Evolutionary conservation across 768 basidiomycete genomes (phyloP), one percentile per base, ranked within the genome.

Genomic region (Rhodosporidiobolus sp.): DNA sequence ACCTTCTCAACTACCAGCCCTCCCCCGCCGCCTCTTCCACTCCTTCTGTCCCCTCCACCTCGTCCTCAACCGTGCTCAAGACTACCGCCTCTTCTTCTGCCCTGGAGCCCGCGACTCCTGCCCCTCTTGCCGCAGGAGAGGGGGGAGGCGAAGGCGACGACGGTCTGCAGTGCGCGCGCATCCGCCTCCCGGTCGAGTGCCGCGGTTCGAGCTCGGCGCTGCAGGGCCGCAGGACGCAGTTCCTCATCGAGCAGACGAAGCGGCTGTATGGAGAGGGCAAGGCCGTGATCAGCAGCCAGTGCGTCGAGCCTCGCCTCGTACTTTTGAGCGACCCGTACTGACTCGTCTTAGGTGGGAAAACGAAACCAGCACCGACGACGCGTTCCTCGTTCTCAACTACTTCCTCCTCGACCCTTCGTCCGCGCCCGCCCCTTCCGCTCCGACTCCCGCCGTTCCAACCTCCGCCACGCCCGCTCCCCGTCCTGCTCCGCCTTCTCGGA

Each of bases 211-310:
- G 17, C 22, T 30, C 28, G n/a, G 61, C 55, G 28, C 34, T 16
- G 54, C 26, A 30, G 45, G 53, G 35, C 50, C 24, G 45, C 11
- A 58, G 49, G 53, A 62, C 32, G n/a, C 32, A 34, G 50, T 50
- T 65, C n/a, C 28, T 63, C 26, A 43, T 59, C 19, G 32, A 45
- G 19, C 55, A 67, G 38, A 49, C 57, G 48, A 59, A 59, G 50
- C 28, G 30, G 61, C 28, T 49, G 55, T 50, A 20, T 19, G 9
- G n/a, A 26, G 49, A 58, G 57, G 70, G 65, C 6, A 67, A 63
- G 50, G 38, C 49, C 28, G 70, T 67, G 20, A 26, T 67, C 4
- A 14, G 24, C 11, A 63, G 60, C 50, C 30, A 24, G 60, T 58
- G 43, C 56, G 70, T 59, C n/a, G 26, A 49, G 22, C 22, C 9